phyloP scores from a whole-genome alignment of 2,329 filamentous ascomycete genomes.

The Ophiostoma angusticollis region DNA sequence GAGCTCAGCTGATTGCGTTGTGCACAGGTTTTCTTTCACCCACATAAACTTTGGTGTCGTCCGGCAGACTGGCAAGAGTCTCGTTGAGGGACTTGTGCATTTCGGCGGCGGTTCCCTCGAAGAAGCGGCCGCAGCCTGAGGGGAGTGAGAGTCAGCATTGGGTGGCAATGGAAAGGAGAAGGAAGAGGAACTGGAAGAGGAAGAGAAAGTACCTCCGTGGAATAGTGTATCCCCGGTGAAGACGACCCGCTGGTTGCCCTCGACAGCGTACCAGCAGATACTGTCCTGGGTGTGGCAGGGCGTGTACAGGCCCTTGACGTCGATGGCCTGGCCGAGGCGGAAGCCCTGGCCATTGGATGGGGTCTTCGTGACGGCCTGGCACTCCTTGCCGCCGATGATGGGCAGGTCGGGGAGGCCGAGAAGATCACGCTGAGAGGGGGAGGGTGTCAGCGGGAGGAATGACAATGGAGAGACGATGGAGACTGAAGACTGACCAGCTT shows the following conservation, averaged over 20 bases:
- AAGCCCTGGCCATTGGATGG: slow-evolving; percentile 66
- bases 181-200: background rate
- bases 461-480: background rate
- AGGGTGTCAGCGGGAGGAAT: background rate
- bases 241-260: slow-evolving; percentile 60
- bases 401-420: slow-evolving; percentile 49
- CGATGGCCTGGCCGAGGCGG: slow-evolving; percentile 65
- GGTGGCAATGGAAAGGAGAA: background rate
- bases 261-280: slow-evolving; percentile 88
- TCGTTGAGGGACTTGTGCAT: slow-evolving; percentile 92
- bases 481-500: slow-evolving; percentile 45
- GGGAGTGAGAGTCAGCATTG: background rate
- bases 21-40: slow-evolving; percentile 38
- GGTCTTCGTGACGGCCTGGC: slow-evolving; percentile 64
- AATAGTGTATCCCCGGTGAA: slow-evolving; percentile 97
- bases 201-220: slow-evolving; percentile 53
- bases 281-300: slow-evolving; percentile 98
- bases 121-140: slow-evolving; percentile 83
- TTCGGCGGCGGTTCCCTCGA: slow-evolving; percentile 77
- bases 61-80: slow-evolving; percentile 64
- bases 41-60: slow-evolving; percentile 86
- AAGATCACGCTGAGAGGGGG: slow-evolving; percentile 27
- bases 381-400: slow-evolving; percentile 75
- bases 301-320: slow-evolving; percentile 79
- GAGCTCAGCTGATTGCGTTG: background rate